Base-by-base conservation (phyloP, 75 land plant genomes). In the Selaginella tamariscina region DNA sequence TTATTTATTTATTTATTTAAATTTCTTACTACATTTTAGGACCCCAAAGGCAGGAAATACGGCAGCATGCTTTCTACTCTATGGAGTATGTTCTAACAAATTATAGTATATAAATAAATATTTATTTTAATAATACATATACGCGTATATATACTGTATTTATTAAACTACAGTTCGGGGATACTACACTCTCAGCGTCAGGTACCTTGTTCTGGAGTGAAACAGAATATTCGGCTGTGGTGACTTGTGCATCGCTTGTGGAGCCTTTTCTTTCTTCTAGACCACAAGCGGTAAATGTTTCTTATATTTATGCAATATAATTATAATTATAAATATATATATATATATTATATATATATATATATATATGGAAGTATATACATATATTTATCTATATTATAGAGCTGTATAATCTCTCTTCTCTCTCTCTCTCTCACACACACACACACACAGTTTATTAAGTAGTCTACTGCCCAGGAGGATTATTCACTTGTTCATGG, bases 181-280 rank as follows among this genome's bases (percentile, higher is more conserved):
- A 73, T 55, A 90, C 96, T 20, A 90, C 91, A 0, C 75, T 90
- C 2, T 90, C 96, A 54, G 85, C 96, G 15, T 90, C 91, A 27
- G 91, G 91, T 29, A 32, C 80, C 54, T 49, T 90, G n/a, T 54
- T 89, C 15, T 82, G 63, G 5, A 9, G 11, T n/a, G 64, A 60
- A 49, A 5, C 11, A 32, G 22, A 56, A 28, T 29, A 21, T 39
- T 27, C 67, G 32, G 72, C 73, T 1, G 79, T 84, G 54, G 64
- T 90, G 30, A 83, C 91, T 18, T 79, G 80, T 75, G 87, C 91
- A 33, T 90, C 96, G 8, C 67, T 90, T 32, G 75, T 90, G 69
- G 96, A 90, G 72, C 91, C 87, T 24, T 90, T 87, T 71, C 69
- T 90, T 24, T 26, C 64, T 0, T 29, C 65, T 62, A 20, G 5